Evolutionary conservation across 345 rosid genomes (phyloP).

Genomic region (Salix koriyanagi): DNA sequence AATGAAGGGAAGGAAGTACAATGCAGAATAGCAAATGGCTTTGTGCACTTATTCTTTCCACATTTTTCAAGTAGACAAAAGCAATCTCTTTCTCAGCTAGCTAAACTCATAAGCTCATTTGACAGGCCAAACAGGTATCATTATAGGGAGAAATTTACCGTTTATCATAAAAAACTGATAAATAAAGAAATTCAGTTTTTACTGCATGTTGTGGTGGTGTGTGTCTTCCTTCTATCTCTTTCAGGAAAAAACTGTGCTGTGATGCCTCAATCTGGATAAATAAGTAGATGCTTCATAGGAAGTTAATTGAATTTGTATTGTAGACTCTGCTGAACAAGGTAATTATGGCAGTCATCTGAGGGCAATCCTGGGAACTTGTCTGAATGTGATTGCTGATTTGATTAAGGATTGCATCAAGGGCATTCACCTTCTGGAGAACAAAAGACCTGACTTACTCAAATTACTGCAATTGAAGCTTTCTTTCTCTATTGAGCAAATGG

Average conservation of each 20-base stretch:
- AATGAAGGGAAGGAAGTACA: too few species aligned
- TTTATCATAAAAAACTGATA: not conserved
- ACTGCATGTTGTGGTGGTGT: not conserved
- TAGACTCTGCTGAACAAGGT: conserved; percentile 45
- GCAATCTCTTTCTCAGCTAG: not conserved
- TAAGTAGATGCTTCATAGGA: not conserved
- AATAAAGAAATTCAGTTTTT: not conserved
- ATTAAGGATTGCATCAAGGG: conserved; percentile 59
- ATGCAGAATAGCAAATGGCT: not conserved
- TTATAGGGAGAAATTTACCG: not conserved
- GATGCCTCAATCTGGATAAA: not conserved
- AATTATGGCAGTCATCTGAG: conserved; percentile 43
- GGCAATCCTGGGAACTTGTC: conserved; percentile 49
- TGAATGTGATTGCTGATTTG: conserved; percentile 51
- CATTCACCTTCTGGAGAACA: conserved; percentile 51
- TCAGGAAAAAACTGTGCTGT: not conserved
- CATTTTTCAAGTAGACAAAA: not conserved
- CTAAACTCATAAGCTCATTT: not conserved
- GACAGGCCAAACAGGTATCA: not conserved
- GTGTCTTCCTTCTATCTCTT: not conserved
- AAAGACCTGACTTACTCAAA: conserved; percentile 49
- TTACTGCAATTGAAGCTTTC: conserved; percentile 78
- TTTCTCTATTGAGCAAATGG: conserved; percentile 68
- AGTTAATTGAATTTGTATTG: conserved; percentile 32
- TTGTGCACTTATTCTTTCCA: not conserved